These are phyloP conservation scores for Daldinia sp. DNA, from an alignment of 2,329 filamentous ascomycete genomes.

Conservation along the genomic window DNA sequence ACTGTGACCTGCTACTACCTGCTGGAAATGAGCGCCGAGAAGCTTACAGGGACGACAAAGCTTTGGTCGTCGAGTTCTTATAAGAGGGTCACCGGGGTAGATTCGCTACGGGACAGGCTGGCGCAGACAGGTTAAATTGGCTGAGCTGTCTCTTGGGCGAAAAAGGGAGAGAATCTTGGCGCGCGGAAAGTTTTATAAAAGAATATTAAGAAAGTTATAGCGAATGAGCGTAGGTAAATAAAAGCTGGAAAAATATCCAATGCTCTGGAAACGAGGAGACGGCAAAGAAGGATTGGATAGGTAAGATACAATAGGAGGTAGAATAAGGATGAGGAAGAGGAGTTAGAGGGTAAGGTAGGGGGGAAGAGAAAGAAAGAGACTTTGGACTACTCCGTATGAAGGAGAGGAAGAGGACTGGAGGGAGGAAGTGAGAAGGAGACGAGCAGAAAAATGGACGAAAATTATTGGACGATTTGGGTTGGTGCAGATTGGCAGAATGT, in stretches of 20 bases:
- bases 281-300: slow-evolving; percentile 46
- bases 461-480: slow-evolving; percentile 43
- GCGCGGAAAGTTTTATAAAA: slow-evolving; percentile 38
- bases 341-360: slow-evolving; percentile 37
- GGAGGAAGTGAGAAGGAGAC: slow-evolving; percentile 37
- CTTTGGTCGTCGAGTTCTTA: slow-evolving; percentile 31
- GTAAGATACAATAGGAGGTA: slow-evolving; percentile 48
- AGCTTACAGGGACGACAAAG: slow-evolving; percentile 41
- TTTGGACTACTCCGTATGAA: slow-evolving; percentile 41
- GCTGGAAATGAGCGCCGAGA: slow-evolving; percentile 45
- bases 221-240: slow-evolving; percentile 46
- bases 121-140: slow-evolving; percentile 26
- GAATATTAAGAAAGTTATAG: slow-evolving; percentile 48
- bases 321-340: slow-evolving; percentile 43
- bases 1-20: too few relatives aligned
- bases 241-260: slow-evolving; percentile 41
- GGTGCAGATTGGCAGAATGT: slow-evolving; percentile 49
- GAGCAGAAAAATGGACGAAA: slow-evolving; percentile 32
- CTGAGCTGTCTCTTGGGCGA: slow-evolving; percentile 31
- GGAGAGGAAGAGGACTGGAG: slow-evolving; percentile 45
- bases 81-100: slow-evolving; percentile 11
- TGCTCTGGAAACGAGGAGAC: slow-evolving; percentile 38
- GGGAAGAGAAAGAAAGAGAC: slow-evolving; percentile 39
- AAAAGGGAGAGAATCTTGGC: slow-evolving; percentile 36
- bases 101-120: slow-evolving; percentile 27